Percentiles rank a stretch among this genome's conserved stretches.
Conservation (phyloP, 371 early-diverging fungal genomes). For the Funneliformis caledonium region DNA sequence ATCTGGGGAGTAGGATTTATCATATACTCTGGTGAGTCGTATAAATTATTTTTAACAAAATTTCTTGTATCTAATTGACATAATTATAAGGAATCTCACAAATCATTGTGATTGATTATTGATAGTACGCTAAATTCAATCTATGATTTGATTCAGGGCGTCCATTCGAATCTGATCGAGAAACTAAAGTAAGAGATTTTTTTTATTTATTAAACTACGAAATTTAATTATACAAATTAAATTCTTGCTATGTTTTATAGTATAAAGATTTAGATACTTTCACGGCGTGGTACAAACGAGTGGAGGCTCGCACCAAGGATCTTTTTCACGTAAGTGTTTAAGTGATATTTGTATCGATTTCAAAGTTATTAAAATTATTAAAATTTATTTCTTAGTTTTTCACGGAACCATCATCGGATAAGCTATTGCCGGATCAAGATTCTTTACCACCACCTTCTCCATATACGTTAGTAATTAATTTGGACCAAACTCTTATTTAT, state of each 20-base stretch:
- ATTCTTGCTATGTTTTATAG: conserved; percentile 3
- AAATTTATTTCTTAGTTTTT: conserved; percentile 27
- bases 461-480: conserved; percentile 90
- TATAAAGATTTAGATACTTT: conserved; percentile 28
- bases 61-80: not conserved
- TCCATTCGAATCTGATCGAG: conserved; percentile 32
- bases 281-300: conserved; percentile 24
- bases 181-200: conserved; percentile 26
- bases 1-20: not conserved
- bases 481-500: conserved; percentile 92
- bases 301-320: conserved; percentile 20
- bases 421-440: conserved; percentile 37
- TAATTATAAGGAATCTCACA: not conserved
- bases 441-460: conserved; percentile 47
- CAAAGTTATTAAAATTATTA: not conserved
- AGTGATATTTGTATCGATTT: not conserved
- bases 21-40: conserved; percentile 21
- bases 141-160: conserved; percentile 26
- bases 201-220: not conserved
- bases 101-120: not conserved
- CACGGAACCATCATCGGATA: conserved; percentile 35
- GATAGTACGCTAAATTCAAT: not conserved
- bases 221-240: not conserved
- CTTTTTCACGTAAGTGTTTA: conserved; percentile 17
- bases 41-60: not conserved